A percentile compares a stretch with the other conserved stretches of the same genome.
Evolutionary conservation across 768 basidiomycete genomes (phyloP).

Genomic region (Hericium rajendrae): DNA sequence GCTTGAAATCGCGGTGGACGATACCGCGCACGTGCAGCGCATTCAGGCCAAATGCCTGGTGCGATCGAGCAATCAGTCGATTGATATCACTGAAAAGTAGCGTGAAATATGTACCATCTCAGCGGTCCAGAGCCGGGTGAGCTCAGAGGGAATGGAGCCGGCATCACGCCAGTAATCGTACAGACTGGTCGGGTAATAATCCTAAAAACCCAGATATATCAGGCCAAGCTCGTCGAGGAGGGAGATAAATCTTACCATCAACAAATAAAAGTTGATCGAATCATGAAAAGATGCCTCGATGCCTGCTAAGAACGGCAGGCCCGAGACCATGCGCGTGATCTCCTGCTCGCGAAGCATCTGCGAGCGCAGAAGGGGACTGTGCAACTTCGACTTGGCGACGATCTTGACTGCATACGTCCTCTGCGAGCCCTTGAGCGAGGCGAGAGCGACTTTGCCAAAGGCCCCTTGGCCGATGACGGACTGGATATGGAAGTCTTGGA

Average conservation of each 20-base stretch:
- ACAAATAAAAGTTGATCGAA: conserved; percentile 14
- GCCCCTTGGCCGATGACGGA: conserved; percentile 2
- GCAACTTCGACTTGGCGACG: conserved; percentile 8
- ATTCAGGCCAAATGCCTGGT: conserved; percentile 51
- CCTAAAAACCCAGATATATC: conserved; percentile 1
- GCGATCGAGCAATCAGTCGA: not conserved
- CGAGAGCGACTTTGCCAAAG: conserved; percentile 15
- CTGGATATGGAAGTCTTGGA: not conserved
- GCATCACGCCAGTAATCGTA: conserved; percentile 2
- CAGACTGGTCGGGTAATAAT: conserved; percentile 14
- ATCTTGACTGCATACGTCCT: conserved; percentile 17
- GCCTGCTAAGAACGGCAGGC: conserved; percentile 10
- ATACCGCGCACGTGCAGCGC: conserved; percentile 88
- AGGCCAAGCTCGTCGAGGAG: not conserved
- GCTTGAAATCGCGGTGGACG: conserved; percentile 92
- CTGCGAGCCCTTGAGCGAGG: conserved; percentile 7
- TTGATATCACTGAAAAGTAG: too few species aligned
- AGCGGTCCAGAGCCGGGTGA: conserved; percentile 25
- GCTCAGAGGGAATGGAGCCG: not conserved
- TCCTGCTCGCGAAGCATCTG: conserved; percentile 6
- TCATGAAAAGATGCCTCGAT: conserved; percentile 19
- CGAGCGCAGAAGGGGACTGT: not conserved
- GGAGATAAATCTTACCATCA: conserved; percentile 11
- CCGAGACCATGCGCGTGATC: conserved; percentile 3
- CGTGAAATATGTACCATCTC: conserved; percentile 23